Evolutionary conservation across 2,329 filamentous ascomycete species (phyloP).

Genomic region (Piedraia hortae): DNA sequence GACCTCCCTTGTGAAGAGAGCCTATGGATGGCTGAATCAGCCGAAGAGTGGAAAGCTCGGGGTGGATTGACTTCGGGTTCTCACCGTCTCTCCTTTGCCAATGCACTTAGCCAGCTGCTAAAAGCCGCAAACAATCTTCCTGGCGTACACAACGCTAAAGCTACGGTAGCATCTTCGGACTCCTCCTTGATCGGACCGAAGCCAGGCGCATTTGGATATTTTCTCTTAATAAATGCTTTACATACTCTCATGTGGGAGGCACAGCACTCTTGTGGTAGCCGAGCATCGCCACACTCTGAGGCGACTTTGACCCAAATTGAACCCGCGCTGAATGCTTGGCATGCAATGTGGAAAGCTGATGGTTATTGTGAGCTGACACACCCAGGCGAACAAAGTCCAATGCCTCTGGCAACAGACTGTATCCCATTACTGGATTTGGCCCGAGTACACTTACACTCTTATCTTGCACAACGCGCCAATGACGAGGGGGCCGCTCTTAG

Average conservation of each 20-base stretch:
- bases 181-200: too few relatives aligned
- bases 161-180: too few relatives aligned
- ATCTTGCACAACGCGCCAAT: too few relatives aligned
- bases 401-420: constrained; percentile 66
- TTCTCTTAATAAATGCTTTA: constrained; percentile 75
- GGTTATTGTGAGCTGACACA: constrained; percentile 60
- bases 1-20: constrained; percentile 85
- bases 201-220: constrained; percentile 80
- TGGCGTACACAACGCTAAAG: constrained; percentile 5
- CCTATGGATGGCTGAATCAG: constrained; percentile 58
- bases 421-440: constrained; percentile 78
- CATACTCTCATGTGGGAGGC: constrained; percentile 99
- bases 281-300: constrained; percentile 65
- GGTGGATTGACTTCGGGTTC: constrained; percentile 44
- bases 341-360: constrained; percentile 70
- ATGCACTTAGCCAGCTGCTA: constrained; percentile 53
- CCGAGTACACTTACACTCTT: too few relatives aligned
- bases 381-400: constrained; percentile 56
- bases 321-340: constrained; percentile 80
- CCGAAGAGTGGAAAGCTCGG: constrained; percentile 52
- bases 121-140: constrained; percentile 23
- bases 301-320: constrained; percentile 92
- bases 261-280: constrained; percentile 62
- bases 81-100: constrained; percentile 51
- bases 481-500: too few relatives aligned